Evolutionary conservation across 148 eudicot species (phyloP), one percentile per base, ranked within the genome.

Genomic region (Limonium bicolor): DNA sequence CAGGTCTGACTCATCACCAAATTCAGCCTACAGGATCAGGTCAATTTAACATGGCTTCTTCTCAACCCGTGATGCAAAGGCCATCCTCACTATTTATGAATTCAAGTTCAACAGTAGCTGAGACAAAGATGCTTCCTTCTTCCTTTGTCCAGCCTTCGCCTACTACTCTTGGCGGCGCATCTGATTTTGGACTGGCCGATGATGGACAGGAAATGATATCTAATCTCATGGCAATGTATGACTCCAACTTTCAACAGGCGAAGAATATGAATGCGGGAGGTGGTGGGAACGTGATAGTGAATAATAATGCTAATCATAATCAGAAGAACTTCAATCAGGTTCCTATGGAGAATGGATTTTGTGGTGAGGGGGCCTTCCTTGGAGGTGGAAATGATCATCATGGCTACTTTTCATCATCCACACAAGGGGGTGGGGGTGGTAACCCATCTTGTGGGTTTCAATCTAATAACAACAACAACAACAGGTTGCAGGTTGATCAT

Each of bases 151-250:
- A 42, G 12, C 9, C 29, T 42, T 11, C 47, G 26, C 27, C 57
- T 25, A 11, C 31, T 29, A 21, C 55, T 27, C n/a, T n/a, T n/a
- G n/a, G n/a, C n/a, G 39, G 51, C 46, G 35, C 42, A 19, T 32
- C 50, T 0, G 56, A 44, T 9, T n/a, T 58, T 28, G 64, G 47
- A 48, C 57, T 66, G 43, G 68, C 76, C 7, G 62, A 71, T 27
- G 71, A 66, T 20, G 76, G 76, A 41, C 68, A 71, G 34, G 66
- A 55, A 46, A 45, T 65, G 61, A 71, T 71, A 7, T 33, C 55
- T 26, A 65, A 71, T 17, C 71, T 71, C 21, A 51, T 71, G 49
- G 50, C 68, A 12, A 32, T 66, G 21, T 71, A 66, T 9, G 72
- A 71, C 18, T 48, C 47, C 43, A 66, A 62, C 45, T 19, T 25